A percentile compares a stretch with the other conserved stretches of the same genome.
Evolutionary conservation across 495 filamentous ascomycete genomes (phyloP).

Genomic region (Chaetomium fimeti): DNA sequence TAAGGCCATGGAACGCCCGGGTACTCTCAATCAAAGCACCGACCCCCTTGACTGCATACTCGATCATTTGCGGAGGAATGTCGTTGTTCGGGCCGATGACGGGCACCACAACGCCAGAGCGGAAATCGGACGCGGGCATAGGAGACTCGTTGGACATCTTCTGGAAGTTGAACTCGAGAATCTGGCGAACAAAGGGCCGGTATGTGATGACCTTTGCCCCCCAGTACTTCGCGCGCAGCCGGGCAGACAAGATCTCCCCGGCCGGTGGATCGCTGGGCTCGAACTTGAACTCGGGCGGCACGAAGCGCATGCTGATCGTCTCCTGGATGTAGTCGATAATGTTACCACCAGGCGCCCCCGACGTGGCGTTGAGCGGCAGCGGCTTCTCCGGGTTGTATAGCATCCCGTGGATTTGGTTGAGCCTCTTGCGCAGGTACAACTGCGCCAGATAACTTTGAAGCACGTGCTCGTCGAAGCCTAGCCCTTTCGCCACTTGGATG

Average conservation of each 20-base stretch:
- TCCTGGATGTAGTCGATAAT: slow-evolving; percentile 53
- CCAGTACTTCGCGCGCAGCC: slow-evolving; percentile 91
- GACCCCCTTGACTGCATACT: slow-evolving; percentile 59
- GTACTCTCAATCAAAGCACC: slow-evolving; percentile 81
- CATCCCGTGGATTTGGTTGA: slow-evolving; percentile 79
- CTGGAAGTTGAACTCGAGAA: slow-evolving; percentile 48
- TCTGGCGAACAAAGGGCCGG: slow-evolving; percentile 72
- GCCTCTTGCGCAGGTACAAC: slow-evolving; percentile 76
- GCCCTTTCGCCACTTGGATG: slow-evolving; percentile 41
- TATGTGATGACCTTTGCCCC: slow-evolving; percentile 88
- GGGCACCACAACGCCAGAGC: slow-evolving; percentile 22
- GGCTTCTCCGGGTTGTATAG: slow-evolving; percentile 65
- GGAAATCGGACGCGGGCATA: slow-evolving; percentile 27
- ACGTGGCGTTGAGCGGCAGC: not conserved
- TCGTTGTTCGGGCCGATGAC: slow-evolving; percentile 31
- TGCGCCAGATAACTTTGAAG: slow-evolving; percentile 84
- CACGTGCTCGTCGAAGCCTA: slow-evolving; percentile 52
- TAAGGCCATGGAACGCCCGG: slow-evolving; percentile 73
- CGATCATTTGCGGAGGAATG: slow-evolving; percentile 51
- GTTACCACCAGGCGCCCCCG: slow-evolving; percentile 15
- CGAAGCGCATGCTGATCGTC: slow-evolving; percentile 46
- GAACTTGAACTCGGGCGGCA: slow-evolving; percentile 57
- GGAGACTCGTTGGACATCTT: slow-evolving; percentile 24
- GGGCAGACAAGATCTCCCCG: slow-evolving; percentile 73
- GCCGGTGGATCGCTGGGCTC: slow-evolving; percentile 65